Percentiles rank a stretch among this genome's conserved stretches.
phyloP scores from a whole-genome alignment of 495 filamentous ascomycete genomes.

The Bombardia bombarda region DNA sequence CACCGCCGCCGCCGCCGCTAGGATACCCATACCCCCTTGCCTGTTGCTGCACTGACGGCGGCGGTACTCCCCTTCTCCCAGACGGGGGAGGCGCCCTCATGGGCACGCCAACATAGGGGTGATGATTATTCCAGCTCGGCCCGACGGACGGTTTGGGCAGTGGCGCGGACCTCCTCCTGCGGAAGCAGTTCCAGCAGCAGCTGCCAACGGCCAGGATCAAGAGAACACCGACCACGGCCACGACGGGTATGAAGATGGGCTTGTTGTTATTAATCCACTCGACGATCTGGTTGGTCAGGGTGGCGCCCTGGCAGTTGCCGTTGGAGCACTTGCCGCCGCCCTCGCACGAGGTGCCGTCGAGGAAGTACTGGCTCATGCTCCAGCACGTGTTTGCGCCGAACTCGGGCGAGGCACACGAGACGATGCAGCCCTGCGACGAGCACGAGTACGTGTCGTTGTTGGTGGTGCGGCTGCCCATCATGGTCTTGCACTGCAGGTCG shows the following conservation, averaged over 20 bases:
- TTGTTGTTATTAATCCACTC: conserved; percentile 65
- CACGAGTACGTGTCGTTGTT: conserved; percentile 81
- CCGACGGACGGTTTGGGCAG: background rate
- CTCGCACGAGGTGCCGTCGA: conserved; percentile 85
- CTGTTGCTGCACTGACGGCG: too few species aligned
- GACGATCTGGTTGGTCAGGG: conserved; percentile 49
- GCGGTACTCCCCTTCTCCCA: too few species aligned
- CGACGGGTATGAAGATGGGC: conserved; percentile 68
- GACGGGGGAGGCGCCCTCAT: conserved; percentile 5
- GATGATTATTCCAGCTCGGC: conserved; percentile 3
- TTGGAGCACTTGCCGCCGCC: conserved; percentile 73
- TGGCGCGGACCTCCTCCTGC: conserved; percentile 13
- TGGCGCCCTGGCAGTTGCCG: conserved; percentile 60
- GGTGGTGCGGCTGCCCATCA: conserved; percentile 71
- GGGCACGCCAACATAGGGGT: background rate
- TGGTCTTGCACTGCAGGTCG: conserved; percentile 77
- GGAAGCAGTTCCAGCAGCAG: conserved; percentile 52
- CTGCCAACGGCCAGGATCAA: conserved; percentile 53
- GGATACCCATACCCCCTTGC: background rate
- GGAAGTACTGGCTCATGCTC: conserved; percentile 80
- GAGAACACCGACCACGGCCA: conserved; percentile 56
- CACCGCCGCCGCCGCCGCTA: too few species aligned
- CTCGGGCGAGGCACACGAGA: conserved; percentile 68
- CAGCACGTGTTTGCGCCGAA: conserved; percentile 59
- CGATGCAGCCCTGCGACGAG: conserved; percentile 58